Conservation (phyloP, 1,284 basidiomycete species). For the Cerrena zonata region DNA sequence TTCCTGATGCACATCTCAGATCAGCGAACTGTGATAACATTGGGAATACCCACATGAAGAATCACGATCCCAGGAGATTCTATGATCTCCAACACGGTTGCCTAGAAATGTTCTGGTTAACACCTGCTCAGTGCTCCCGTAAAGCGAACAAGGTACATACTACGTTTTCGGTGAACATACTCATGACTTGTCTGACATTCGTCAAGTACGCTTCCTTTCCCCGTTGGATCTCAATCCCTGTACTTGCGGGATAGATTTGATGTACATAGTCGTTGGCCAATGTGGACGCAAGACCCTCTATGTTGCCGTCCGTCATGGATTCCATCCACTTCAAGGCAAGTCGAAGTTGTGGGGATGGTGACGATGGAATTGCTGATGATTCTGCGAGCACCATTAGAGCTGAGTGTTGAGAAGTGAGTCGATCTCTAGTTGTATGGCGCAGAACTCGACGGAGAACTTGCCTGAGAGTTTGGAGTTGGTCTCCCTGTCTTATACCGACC, state of each 20-base stretch:
- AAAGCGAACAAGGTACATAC: too few relatives aligned
- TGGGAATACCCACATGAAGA: slow-evolving; percentile 1
- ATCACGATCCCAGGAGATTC: background rate
- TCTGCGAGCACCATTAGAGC: background rate
- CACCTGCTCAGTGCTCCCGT: too few relatives aligned
- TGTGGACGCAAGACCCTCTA: background rate
- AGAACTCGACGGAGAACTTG: too few relatives aligned
- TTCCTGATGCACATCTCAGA: too few relatives aligned
- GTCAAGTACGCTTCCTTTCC: background rate
- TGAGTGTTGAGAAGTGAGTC: background rate
- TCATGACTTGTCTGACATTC: background rate
- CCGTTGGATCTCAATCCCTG: background rate
- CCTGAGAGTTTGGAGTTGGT: too few relatives aligned
- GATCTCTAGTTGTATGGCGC: too few relatives aligned
- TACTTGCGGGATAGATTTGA: background rate
- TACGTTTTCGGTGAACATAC: background rate
- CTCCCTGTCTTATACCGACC: too few relatives aligned
- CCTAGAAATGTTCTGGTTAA: background rate
- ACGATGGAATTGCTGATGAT: background rate
- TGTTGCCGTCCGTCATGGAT: background rate
- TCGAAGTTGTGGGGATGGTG: background rate
- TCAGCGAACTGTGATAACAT: too few relatives aligned
- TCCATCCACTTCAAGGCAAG: slow-evolving; percentile 1
- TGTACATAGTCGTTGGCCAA: slow-evolving; percentile 2
- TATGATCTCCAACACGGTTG: background rate